Evolutionary conservation across 202 grass and related monocot genomes (phyloP), one percentile per base, ranked within the genome.

Genomic region (Dendrocalamus latiflorus): DNA sequence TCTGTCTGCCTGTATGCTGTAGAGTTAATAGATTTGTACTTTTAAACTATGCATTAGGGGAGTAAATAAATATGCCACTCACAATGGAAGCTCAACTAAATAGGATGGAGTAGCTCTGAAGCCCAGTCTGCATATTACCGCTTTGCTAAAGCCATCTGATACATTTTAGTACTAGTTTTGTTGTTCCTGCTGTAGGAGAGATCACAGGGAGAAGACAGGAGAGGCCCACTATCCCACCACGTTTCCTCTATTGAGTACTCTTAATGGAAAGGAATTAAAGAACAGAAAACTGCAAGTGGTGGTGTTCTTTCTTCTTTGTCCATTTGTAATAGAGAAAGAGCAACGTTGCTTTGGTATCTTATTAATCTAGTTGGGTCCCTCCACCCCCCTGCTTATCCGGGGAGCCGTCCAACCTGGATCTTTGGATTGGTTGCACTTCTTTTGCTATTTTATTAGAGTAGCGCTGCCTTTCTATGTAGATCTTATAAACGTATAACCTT

Each of bases 231-330:
- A n/a, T n/a, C n/a, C n/a, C n/a, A n/a, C n/a, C n/a, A n/a, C n/a
- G n/a, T n/a, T n/a, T n/a, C n/a, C n/a, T n/a, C n/a, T n/a, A n/a
- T n/a, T n/a, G n/a, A n/a, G n/a, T n/a, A n/a, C n/a, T n/a, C n/a
- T 34, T 34, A 34, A 34, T 34, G 33, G 33, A 34, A 34, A 34
- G n/a, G 25, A 88, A 60, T 65, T 73, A 74, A 67, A 74, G 75
- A 38, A 50, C 17, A 79, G 71, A 84, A 86, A 65, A 77, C n/a
- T 68, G 54, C 85, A 88, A 80, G 75, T 79, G 49, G 69, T 60
- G 53, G 16, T 38, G 36, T 60, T 81, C 64, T 61, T 43, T 84
- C 65, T 68, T 68, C 68, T 74, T 72, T 73, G 59, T 34, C 81
- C 51, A n/a, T 80, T 61, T 51, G 33, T 68, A 74, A 79, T 79